Evolutionary conservation across 1,284 basidiomycete genomes (phyloP).

Genomic region (Heterobasidion occidentale): DNA sequence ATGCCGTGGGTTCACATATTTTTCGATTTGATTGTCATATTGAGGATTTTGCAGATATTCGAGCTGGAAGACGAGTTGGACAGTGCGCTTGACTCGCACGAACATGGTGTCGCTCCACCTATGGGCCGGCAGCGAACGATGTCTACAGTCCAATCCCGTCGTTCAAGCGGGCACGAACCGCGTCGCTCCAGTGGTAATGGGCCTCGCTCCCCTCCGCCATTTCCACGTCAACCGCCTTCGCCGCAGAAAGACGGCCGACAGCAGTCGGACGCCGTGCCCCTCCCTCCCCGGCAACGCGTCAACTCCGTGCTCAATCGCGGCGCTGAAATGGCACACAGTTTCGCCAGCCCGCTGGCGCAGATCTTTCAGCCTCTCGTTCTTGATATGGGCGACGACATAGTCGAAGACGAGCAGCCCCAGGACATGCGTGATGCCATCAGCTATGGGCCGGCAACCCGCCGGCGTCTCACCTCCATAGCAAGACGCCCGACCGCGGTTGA

Average conservation of each 20-base stretch:
- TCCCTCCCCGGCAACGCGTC: slow-evolving; percentile 34
- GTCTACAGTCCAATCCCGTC: neutral
- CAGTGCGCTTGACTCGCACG: slow-evolving; percentile 44
- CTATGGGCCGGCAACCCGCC: slow-evolving; percentile 52
- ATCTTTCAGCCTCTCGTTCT: slow-evolving; percentile 60
- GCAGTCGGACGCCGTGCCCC: slow-evolving; percentile 11
- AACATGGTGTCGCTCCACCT: slow-evolving; percentile 11
- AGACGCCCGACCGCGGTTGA: slow-evolving; percentile 9
- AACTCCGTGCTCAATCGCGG: slow-evolving; percentile 37
- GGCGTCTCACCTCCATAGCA: slow-evolving; percentile 42
- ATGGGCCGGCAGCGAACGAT: slow-evolving; percentile 2
- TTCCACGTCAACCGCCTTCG: slow-evolving; percentile 4
- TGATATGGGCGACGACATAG: slow-evolving; percentile 33
- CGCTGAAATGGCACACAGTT: slow-evolving; percentile 31
- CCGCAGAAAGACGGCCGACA: slow-evolving; percentile 1
- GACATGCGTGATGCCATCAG: slow-evolving; percentile 27
- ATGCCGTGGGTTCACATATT: slow-evolving; percentile 41
- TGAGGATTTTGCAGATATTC: slow-evolving; percentile 51
- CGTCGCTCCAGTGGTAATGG: slow-evolving; percentile 3
- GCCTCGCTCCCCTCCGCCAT: neutral
- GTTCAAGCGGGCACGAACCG: neutral
- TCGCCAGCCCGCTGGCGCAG: slow-evolving; percentile 62
- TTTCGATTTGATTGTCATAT: neutral
- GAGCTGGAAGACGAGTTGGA: slow-evolving; percentile 73
- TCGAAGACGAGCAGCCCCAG: slow-evolving; percentile 19